These are phyloP conservation scores for Comarum palustre DNA, from an alignment of 306 rosid genomes.

Conservation along the genomic window DNA sequence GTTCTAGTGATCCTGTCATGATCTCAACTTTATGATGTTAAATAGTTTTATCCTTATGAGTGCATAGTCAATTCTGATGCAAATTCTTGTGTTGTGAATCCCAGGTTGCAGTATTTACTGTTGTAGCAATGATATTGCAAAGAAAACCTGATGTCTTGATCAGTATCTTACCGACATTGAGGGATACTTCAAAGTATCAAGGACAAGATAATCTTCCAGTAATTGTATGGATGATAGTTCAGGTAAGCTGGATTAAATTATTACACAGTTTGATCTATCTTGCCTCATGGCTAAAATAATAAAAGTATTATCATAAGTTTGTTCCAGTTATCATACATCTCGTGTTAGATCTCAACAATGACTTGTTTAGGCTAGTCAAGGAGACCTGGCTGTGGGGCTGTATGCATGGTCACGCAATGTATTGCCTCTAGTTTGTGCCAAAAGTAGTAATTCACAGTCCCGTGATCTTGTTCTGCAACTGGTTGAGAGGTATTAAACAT, in stretches of 20 bases:
- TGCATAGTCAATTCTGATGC: neutral
- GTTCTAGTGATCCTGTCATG: neutral
- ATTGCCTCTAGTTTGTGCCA: constrained; percentile 68
- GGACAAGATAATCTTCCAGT: constrained; percentile 91
- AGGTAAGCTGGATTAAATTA: constrained; percentile 51
- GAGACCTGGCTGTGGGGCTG: constrained; percentile 81
- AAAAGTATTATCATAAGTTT: neutral
- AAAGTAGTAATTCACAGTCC: constrained; percentile 72
- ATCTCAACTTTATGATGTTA: neutral
- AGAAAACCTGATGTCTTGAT: constrained; percentile 78
- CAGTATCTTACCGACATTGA: constrained; percentile 53
- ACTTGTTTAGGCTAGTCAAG: constrained; percentile 56
- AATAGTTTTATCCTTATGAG: neutral
- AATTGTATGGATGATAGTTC: constrained; percentile 70
- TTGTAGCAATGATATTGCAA: constrained; percentile 74
- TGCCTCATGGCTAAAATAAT: neutral
- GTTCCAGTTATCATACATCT: constrained; percentile 20
- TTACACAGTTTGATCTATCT: neutral
- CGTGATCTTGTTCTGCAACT: constrained; percentile 88
- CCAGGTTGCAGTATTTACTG: constrained; percentile 89
- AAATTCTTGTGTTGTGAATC: constrained; percentile 25
- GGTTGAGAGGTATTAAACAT: constrained; percentile 62
- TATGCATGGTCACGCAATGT: constrained; percentile 78
- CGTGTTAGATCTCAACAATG: constrained; percentile 22
- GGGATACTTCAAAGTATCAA: constrained; percentile 70